phyloP scores from a whole-genome alignment of 768 basidiomycete genomes.

The Amanita rubescens region DNA sequence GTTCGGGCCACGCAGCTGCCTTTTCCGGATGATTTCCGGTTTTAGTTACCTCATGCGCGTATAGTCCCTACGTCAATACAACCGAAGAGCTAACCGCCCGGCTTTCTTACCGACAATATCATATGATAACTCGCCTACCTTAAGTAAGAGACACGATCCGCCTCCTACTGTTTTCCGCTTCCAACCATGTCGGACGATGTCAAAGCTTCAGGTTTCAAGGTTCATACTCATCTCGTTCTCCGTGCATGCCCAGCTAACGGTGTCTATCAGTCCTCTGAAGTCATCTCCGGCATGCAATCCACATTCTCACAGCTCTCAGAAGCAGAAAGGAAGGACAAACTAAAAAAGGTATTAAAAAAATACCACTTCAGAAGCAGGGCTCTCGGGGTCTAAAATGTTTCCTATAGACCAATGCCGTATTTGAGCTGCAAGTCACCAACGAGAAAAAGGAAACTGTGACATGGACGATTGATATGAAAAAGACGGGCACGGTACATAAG shows the following conservation, averaged over 20 bases:
- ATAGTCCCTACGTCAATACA: too few relatives aligned
- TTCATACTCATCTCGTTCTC: constrained; percentile 13
- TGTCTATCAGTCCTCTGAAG: constrained; percentile 54
- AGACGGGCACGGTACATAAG: constrained; percentile 67
- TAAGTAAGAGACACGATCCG: background rate
- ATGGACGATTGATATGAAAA: constrained; percentile 95
- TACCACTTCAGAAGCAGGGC: background rate
- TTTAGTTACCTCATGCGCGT: background rate
- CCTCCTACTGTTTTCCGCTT: background rate
- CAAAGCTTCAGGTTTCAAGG: constrained; percentile 73
- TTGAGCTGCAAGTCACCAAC: constrained; percentile 79
- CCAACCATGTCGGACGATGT: constrained; percentile 57
- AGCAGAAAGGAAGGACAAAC: constrained; percentile 55
- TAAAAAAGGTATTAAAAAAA: constrained; percentile 56
- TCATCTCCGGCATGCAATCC: constrained; percentile 44
- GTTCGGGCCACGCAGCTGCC: background rate
- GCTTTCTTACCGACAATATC: too few relatives aligned
- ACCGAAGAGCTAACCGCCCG: background rate
- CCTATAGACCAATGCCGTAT: constrained; percentile 83
- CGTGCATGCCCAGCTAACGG: background rate
- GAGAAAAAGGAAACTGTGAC: constrained; percentile 57
- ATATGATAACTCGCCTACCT: constrained; percentile 1
- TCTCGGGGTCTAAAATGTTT: background rate
- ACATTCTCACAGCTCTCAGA: constrained; percentile 50
- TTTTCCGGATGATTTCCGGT: background rate